A percentile compares a stretch with the other conserved stretches of the same genome.
phyloP scores from a whole-genome alignment of 2,329 filamentous ascomycete genomes.

The Biscogniauxia mediterranea region DNA sequence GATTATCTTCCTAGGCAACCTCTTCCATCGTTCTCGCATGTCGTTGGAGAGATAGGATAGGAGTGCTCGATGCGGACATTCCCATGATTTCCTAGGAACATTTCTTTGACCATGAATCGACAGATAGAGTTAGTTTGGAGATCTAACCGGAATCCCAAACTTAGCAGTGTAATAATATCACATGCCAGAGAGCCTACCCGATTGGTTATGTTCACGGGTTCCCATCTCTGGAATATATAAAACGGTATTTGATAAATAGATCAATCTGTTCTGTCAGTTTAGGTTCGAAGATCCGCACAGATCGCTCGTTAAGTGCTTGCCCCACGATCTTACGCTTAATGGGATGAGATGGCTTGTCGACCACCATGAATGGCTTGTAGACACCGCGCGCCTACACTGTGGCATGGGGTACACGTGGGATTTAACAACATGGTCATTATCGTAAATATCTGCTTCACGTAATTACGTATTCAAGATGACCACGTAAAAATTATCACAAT shows the following conservation, averaged over 20 bases:
- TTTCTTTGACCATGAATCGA: slow-evolving; percentile 1
- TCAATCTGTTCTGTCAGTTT: slow-evolving; percentile 1
- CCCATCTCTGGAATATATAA: not conserved
- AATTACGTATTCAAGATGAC: no score
- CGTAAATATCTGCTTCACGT: slow-evolving; percentile 5
- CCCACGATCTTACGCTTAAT: slow-evolving; percentile 5
- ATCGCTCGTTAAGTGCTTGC: slow-evolving; percentile 2
- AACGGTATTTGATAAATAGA: slow-evolving; percentile 1
- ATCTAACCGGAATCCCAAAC: slow-evolving; percentile 1
- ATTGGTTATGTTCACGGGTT: slow-evolving; percentile 1
- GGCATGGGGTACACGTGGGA: slow-evolving; percentile 2
- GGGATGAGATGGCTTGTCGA: slow-evolving; percentile 2
- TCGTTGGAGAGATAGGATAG: not conserved
- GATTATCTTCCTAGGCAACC: not conserved
- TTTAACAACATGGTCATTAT: slow-evolving; percentile 2
- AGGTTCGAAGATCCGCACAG: slow-evolving; percentile 6
- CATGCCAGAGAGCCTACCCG: not conserved
- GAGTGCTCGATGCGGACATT: no score
- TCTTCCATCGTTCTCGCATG: not conserved
- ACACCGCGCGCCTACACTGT: not conserved
- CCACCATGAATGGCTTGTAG: not conserved
- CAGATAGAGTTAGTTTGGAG: slow-evolving; percentile 2
- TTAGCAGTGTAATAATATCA: slow-evolving; percentile 5
- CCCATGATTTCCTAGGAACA: not conserved
- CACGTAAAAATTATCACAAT: no score